Conservation (phyloP, 2,329 filamentous ascomycete genomes). For the Alternaria hordeiaustralica region DNA sequence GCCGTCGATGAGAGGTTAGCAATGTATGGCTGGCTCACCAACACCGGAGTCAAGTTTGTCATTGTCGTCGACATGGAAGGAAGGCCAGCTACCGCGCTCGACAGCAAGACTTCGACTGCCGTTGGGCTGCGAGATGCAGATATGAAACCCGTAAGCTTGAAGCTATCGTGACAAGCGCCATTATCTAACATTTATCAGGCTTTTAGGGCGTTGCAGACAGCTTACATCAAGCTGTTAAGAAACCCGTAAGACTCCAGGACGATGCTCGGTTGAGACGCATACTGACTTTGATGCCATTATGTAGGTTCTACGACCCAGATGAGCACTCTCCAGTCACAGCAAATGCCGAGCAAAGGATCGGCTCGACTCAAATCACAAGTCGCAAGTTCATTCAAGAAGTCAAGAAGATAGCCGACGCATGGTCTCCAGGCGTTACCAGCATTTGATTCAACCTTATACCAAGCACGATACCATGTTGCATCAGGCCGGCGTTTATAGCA, state of each 20-base stretch:
- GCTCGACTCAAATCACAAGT: constrained; percentile 75
- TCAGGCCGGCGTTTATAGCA: constrained; percentile 31
- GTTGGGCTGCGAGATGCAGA: constrained; percentile 83
- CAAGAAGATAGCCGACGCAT: constrained; percentile 81
- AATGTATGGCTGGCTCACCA: constrained; percentile 95
- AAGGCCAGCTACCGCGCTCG: constrained; percentile 53
- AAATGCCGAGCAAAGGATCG: constrained; percentile 52
- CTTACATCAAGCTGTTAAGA: constrained; percentile 85
- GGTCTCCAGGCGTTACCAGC: constrained; percentile 74
- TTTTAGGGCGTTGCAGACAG: constrained; percentile 90
- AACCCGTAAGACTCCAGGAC: constrained; percentile 61
- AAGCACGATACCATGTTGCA: constrained; percentile 31
- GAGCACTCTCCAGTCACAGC: constrained; percentile 71
- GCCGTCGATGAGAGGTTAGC: constrained; percentile 92
- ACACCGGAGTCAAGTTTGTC: constrained; percentile 90
- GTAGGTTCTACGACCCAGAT: constrained; percentile 82
- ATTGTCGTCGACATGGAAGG: constrained; percentile 91
- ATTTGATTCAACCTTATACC: constrained; percentile 53
- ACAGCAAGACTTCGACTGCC: constrained; percentile 52
- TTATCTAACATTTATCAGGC: constrained; percentile 57
- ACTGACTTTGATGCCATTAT: constrained; percentile 74
- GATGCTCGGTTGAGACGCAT: neutral
- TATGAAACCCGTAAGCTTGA: constrained; percentile 72
- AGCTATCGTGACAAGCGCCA: neutral
- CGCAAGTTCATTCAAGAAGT: constrained; percentile 82